phyloP scores from a whole-genome alignment of 2,329 filamentous ascomycete genomes.

The Aspergillus sp. region DNA sequence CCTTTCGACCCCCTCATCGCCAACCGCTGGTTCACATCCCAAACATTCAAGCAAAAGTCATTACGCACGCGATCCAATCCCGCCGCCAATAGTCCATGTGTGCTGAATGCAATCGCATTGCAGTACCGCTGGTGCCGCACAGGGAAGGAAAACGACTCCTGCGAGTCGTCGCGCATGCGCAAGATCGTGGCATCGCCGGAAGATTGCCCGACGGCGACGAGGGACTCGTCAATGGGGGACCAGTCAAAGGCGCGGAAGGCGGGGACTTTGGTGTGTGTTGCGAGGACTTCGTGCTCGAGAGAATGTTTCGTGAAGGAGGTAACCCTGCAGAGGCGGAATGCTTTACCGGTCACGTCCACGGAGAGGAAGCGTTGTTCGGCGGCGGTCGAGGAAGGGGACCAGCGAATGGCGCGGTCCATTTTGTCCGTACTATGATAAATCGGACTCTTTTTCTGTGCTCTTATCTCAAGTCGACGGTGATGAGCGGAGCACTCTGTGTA shows the following conservation, averaged over 20 bases:
- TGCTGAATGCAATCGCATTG: slow-evolving; percentile 66
- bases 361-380: slow-evolving; percentile 62
- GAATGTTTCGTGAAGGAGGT: slow-evolving; percentile 42
- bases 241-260: slow-evolving; percentile 69
- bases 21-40: slow-evolving; percentile 60
- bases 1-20: slow-evolving; percentile 39
- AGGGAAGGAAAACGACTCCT: slow-evolving; percentile 56
- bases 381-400: slow-evolving; percentile 63
- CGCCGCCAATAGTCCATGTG: slow-evolving; percentile 61
- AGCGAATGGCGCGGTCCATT: slow-evolving; percentile 61
- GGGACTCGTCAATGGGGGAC: slow-evolving; percentile 61
- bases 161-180: slow-evolving; percentile 57
- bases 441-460: not conserved
- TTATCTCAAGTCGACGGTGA: slow-evolving; percentile 1
- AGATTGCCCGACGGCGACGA: slow-evolving; percentile 64
- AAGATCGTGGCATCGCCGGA: slow-evolving; percentile 66
- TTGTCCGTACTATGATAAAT: not conserved
- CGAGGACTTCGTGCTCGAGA: slow-evolving; percentile 58
- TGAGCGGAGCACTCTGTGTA: slow-evolving; percentile 3
- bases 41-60: slow-evolving; percentile 68
- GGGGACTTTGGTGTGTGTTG: slow-evolving; percentile 60
- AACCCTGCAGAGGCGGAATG: slow-evolving; percentile 62
- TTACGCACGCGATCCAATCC: slow-evolving; percentile 67
- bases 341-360: slow-evolving; percentile 64
- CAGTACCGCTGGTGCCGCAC: slow-evolving; percentile 67